A percentile compares a stretch with the other conserved stretches of the same genome.
Evolutionary conservation across 2,329 filamentous ascomycete genomes (phyloP).

Genomic region (Colletotrichum sidae): DNA sequence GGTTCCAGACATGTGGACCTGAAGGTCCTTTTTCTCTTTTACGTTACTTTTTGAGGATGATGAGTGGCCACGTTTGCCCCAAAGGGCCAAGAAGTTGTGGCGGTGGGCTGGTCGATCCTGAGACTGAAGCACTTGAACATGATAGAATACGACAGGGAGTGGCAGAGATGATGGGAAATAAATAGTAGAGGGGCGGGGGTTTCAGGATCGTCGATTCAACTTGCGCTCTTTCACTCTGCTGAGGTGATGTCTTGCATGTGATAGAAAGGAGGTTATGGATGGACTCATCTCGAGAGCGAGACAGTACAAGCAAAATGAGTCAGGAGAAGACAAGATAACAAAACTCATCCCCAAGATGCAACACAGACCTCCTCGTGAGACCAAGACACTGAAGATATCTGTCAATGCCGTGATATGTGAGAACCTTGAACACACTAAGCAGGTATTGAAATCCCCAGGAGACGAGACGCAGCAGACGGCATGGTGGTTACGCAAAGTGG

Average conservation of each 20-base stretch:
- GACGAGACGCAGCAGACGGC: background rate
- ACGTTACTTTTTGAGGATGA: background rate
- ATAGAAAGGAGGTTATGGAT: constrained; percentile 8
- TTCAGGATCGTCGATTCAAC: constrained; percentile 32
- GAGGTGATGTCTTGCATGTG: constrained; percentile 21
- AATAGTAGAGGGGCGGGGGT: constrained; percentile 2
- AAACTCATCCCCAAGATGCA: constrained; percentile 12
- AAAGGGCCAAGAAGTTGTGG: background rate
- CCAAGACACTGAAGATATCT: background rate
- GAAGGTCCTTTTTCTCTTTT: constrained; percentile 2
- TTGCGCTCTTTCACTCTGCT: constrained; percentile 6
- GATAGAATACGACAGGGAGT: constrained; percentile 19
- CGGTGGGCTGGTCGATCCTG: constrained; percentile 12
- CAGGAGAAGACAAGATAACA: constrained; percentile 12
- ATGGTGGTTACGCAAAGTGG: constrained; percentile 12
- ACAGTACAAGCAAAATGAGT: constrained; percentile 2
- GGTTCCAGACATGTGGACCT: constrained; percentile 10
- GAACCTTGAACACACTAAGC: constrained; percentile 4
- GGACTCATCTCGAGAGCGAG: constrained; percentile 4
- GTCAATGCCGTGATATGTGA: background rate
- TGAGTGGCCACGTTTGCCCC: too few species aligned
- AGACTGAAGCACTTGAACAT: constrained; percentile 25
- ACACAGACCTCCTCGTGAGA: background rate
- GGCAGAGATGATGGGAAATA: background rate
- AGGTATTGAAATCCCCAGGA: background rate